phyloP scores from a whole-genome alignment of 768 basidiomycete species.

The Hemileccinum rubropunctum region DNA sequence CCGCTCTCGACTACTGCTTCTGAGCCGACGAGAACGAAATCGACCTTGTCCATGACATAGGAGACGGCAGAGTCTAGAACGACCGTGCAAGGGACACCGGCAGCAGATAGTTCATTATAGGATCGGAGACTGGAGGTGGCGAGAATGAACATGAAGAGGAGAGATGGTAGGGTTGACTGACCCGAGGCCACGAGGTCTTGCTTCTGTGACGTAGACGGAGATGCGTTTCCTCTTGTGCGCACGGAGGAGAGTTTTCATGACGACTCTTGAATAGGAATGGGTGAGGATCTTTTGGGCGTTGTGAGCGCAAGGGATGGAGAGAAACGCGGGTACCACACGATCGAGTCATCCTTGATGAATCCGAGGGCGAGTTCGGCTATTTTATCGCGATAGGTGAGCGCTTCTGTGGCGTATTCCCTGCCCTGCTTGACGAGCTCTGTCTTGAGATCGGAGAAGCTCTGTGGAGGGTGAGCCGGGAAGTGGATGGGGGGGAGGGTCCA shows the following conservation, averaged over 20 bases:
- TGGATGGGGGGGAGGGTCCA: slow-evolving; percentile 17
- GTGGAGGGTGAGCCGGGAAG: slow-evolving; percentile 4
- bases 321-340: slow-evolving; percentile 46
- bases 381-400: slow-evolving; percentile 81
- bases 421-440: slow-evolving; percentile 80
- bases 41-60: slow-evolving; percentile 95
- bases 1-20: slow-evolving; percentile 99
- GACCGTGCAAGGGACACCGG: slow-evolving; percentile 92
- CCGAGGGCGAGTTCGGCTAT: slow-evolving; percentile 87
- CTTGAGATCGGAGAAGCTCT: slow-evolving; percentile 87
- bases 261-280: slow-evolving; percentile 95
- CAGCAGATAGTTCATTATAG: slow-evolving; percentile 79
- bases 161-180: slow-evolving; percentile 34
- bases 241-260: slow-evolving; percentile 86
- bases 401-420: slow-evolving; percentile 70
- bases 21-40: slow-evolving; percentile 93
- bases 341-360: slow-evolving; percentile 94
- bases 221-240: slow-evolving; percentile 92
- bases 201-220: slow-evolving; percentile 97
- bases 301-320: slow-evolving; percentile 12
- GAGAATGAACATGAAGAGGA: background rate
- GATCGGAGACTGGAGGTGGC: slow-evolving; percentile 70
- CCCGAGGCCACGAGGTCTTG: slow-evolving; percentile 87
- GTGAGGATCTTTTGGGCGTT: slow-evolving; percentile 73
- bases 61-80: slow-evolving; percentile 96